Evolutionary conservation across 208 protist genomes (phyloP), one percentile per base, ranked within the genome.

Genomic region (Crithidia brevicula): DNA sequence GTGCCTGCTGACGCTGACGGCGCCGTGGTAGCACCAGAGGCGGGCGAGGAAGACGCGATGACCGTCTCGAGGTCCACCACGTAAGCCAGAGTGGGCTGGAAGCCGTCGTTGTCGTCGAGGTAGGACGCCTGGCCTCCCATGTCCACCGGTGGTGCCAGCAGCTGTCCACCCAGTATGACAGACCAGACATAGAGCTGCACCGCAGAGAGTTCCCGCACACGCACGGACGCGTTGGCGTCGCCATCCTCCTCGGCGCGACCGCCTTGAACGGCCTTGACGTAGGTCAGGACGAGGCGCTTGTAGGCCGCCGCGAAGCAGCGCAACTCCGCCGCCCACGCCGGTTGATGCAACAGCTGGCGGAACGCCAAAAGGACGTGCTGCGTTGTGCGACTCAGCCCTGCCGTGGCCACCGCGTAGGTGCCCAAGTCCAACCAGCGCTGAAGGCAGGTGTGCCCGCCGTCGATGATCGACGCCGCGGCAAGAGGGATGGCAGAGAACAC

Each of bases 131-230:
- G 47, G 54, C 36, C 42, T 0, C 70, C 70, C 7, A 58, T 46
- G 5, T 53, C 60, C 4, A 28, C 52, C 5, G 70, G 54, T 11
- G 70, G 70, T 1, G 43, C 56, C 56, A 76, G 45, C 62, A 76
- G 22, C 56, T 76, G 62, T 7, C 81, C 81, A n/a, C 81, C 81
- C 23, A 86, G 65, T 53, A 70, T 69, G 20, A 45, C 52, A 8
- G 57, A 11, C 67, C 72, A 81, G 34, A 72, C 77, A 49, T 76
- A 63, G 23, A 81, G 22, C 33, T 76, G 47, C 34, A 79, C 20
- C 33, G 52, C 67, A 16, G 46, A 45, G 20, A 68, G 20, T 28
- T 57, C 67, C 20, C 64, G 74, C 15, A 43, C 50, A 27, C 42
- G 38, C n/a, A 30, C 8, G 2, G 33, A 18, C 33, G 13, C 23